Evolutionary conservation across 345 rosid genomes (phyloP).

Genomic region (Euphorbia pulcherrima): DNA sequence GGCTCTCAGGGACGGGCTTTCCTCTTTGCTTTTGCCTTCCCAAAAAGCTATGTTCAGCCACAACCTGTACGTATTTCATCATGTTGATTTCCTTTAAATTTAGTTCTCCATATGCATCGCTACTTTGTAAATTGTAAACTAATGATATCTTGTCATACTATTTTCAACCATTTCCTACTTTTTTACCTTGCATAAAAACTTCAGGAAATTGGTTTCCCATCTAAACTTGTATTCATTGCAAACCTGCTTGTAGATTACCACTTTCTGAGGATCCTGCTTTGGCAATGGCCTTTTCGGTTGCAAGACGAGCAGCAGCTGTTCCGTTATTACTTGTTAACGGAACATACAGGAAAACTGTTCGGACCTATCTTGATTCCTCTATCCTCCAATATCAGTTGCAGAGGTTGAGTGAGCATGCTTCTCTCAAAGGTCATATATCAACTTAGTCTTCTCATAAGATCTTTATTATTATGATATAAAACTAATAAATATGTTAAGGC

Average conservation of each 20-base stretch:
- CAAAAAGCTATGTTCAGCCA: conserved; percentile 72
- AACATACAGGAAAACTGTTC: conserved; percentile 84
- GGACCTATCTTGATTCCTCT: conserved; percentile 90
- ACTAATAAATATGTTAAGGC: too few relatives aligned
- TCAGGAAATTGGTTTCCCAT: not conserved
- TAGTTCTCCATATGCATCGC: not conserved
- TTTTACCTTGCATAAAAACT: not conserved
- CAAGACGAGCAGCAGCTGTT: conserved; percentile 94
- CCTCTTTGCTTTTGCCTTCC: conserved; percentile 79
- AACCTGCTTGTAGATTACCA: conserved; percentile 52
- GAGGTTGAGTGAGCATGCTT: conserved; percentile 65
- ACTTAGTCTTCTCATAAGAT: not conserved
- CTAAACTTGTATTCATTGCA: conserved; percentile 7
- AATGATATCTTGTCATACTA: not conserved
- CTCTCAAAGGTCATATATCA: conserved; percentile 70
- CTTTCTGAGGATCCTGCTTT: conserved; percentile 97
- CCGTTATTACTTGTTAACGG: conserved; percentile 96
- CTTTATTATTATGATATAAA: not conserved
- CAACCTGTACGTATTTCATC: conserved; percentile 51
- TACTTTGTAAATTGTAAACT: not conserved
- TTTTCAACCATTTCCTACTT: not conserved
- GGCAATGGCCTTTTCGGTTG: conserved; percentile 98
- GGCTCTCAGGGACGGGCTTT: conserved; percentile 76
- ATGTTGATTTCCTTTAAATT: conserved; percentile 6
- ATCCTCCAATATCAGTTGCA: conserved; percentile 88